These are phyloP conservation scores for Trametes cubensis DNA, from an alignment of 768 basidiomycete species.

Conservation along the genomic window DNA sequence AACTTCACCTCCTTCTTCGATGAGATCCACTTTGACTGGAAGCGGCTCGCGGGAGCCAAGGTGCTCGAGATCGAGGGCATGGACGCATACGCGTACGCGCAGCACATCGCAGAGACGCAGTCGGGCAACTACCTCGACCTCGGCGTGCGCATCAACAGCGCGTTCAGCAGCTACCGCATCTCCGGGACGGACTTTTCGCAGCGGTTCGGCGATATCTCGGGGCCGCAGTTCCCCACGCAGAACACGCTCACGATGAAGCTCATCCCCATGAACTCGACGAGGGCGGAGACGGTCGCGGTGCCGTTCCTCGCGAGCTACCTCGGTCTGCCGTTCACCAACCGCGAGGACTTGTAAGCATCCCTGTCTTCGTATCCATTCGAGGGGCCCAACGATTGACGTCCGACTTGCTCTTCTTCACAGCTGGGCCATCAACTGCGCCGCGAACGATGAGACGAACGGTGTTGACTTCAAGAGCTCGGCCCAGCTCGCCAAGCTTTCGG, in stretches of 20 bases:
- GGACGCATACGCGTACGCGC: constrained; percentile 56
- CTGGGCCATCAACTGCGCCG: constrained; percentile 63
- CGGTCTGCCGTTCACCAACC: constrained; percentile 54
- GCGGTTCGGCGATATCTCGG: constrained; percentile 58
- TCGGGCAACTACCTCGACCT: constrained; percentile 68
- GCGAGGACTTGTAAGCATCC: constrained; percentile 49
- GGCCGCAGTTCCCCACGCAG: constrained; percentile 50
- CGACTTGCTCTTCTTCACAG: constrained; percentile 38
- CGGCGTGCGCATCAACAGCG: constrained; percentile 63
- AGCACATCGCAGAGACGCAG: constrained; percentile 57
- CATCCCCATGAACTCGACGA: constrained; percentile 48
- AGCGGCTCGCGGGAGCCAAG: constrained; percentile 61
- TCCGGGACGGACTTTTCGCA: constrained; percentile 52
- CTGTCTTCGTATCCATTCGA: background rate
- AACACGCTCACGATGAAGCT: constrained; percentile 51
- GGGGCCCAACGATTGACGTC: background rate
- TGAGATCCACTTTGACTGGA: constrained; percentile 55
- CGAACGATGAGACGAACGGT: constrained; percentile 52
- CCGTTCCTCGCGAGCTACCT: constrained; percentile 55
- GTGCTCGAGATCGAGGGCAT: constrained; percentile 57
- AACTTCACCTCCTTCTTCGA: constrained; percentile 51
- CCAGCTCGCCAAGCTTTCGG: constrained; percentile 7
- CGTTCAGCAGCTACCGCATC: constrained; percentile 58
- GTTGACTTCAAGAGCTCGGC: constrained; percentile 39
- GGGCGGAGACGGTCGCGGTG: constrained; percentile 50